Base-by-base conservation (phyloP, 768 basidiomycete genomes). In the Suillus lakei region DNA sequence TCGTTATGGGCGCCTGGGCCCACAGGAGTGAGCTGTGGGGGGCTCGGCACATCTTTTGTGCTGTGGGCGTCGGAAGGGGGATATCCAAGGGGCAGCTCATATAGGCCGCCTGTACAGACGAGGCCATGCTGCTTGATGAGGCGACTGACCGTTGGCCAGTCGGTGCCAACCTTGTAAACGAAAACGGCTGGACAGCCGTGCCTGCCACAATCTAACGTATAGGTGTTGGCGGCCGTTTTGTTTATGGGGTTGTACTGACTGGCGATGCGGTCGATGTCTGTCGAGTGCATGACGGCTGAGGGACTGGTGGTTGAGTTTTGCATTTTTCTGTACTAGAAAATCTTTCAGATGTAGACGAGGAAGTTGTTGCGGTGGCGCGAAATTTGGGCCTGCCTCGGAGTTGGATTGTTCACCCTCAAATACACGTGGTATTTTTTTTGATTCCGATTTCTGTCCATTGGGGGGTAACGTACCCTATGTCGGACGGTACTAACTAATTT, bases 101-200 rank as follows among this genome's bases (percentile, higher is more conserved):
- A 5, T 2, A 39, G 1, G 2, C 28, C 5, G 9, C 36, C 38
- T 23, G 73, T 75, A 30, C 77, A 77, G 32, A 67, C 69, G 16
- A 68, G 38, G 67, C 67, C 71, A 65, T 78, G 77, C 60, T 66
- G 66, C 64, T 69, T 70, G 28, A 55, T 69, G 63, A 75, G 66
- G 67, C 67, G 62, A 68, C 18, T 72, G 70, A 78, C 67, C 21
- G 68, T 63, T 39, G 60, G 26, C 76, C 76, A 78, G 1, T 66
- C 56, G 8, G 69, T 43, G 10, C 72, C 69, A 54, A 36, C 69
- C 55, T 54, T 69, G 67, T 77, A 77, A 64, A 70, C 69, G 39
- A 78, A 74, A 44, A 63, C 62, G 48, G 61, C 68, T 53, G 44
- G 28, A 61, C 76, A 77, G 6, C 15, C 48, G 2, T 5, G 7